Evolutionary conservation across 2,329 filamentous ascomycete genomes (phyloP).

Genomic region (Periconia sp.): DNA sequence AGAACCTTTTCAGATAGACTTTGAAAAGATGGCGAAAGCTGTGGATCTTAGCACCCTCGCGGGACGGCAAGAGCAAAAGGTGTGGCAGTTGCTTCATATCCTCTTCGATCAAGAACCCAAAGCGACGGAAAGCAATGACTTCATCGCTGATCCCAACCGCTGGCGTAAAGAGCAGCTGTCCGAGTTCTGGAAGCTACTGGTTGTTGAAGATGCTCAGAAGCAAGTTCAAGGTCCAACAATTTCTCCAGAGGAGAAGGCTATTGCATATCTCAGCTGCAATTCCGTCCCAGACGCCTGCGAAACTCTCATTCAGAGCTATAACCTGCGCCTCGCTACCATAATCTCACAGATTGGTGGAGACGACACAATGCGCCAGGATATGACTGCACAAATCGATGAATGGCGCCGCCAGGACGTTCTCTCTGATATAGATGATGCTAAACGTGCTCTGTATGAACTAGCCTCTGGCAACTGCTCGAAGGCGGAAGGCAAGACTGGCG

Average conservation of each 20-base stretch:
- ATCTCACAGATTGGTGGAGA: constrained; percentile 83
- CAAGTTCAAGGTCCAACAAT: constrained; percentile 57
- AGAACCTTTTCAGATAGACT: constrained; percentile 52
- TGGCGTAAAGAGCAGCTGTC: constrained; percentile 64
- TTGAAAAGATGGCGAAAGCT: constrained; percentile 53
- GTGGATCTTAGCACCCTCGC: constrained; percentile 40
- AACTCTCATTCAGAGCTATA: constrained; percentile 70
- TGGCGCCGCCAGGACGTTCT: constrained; percentile 84
- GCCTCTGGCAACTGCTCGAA: constrained; percentile 84
- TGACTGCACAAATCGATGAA: constrained; percentile 76
- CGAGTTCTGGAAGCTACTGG: constrained; percentile 60
- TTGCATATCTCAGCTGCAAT: constrained; percentile 77
- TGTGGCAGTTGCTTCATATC: constrained; percentile 85
- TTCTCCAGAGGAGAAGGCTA: constrained; percentile 77
- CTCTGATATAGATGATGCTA: constrained; percentile 81
- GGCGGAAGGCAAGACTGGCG: constrained; percentile 74
- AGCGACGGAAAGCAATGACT: constrained; percentile 42
- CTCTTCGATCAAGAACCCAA: constrained; percentile 67
- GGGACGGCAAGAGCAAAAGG: constrained; percentile 65
- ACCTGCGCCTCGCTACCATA: constrained; percentile 83
- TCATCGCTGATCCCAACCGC: constrained; percentile 41
- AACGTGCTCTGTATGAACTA: constrained; percentile 87
- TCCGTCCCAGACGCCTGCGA: constrained; percentile 82
- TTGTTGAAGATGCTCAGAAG: constrained; percentile 42
- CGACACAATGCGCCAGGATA: constrained; percentile 67